phyloP scores from a whole-genome alignment of 805 yeast species.

The Ogataea sp. region DNA sequence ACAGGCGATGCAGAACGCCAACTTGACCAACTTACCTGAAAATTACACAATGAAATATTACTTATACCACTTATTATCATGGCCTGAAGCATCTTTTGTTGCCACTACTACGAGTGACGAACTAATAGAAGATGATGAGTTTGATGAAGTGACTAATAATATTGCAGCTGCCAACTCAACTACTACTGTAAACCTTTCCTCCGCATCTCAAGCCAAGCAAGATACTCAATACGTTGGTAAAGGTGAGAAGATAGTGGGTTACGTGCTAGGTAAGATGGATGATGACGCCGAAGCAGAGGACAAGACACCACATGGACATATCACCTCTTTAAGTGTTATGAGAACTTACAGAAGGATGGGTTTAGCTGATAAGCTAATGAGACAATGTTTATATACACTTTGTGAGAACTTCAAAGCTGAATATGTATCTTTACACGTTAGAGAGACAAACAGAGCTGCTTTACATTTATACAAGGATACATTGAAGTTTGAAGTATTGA shows the following conservation, averaged over 20 bases:
- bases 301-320: conserved; percentile 80
- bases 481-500: conserved; percentile 69
- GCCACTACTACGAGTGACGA: conserved; percentile 70
- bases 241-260: conserved; percentile 87
- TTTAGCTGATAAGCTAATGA: conserved; percentile 84
- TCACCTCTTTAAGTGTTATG: conserved; percentile 91
- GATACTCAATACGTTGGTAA: conserved; percentile 46
- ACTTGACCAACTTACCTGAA: conserved; percentile 86
- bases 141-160: neutral
- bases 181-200: conserved; percentile 13
- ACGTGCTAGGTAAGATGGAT: conserved; percentile 93
- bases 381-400: conserved; percentile 67
- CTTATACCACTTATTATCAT: conserved; percentile 85
- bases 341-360: conserved; percentile 95
- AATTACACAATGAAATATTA: conserved; percentile 89
- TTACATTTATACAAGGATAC: conserved; percentile 85
- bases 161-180: conserved; percentile 4
- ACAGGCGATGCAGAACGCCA: conserved; percentile 94
- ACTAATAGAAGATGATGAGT: conserved; percentile 14
- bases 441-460: conserved; percentile 92
- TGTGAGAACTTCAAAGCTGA: conserved; percentile 75
- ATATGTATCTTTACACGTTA: conserved; percentile 85
- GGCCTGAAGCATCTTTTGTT: conserved; percentile 98
- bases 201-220: conserved; percentile 8
- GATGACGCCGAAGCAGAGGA: conserved; percentile 78